Evolutionary conservation across 306 rosid genomes (phyloP).

Genomic region (Castanea mollissima): DNA sequence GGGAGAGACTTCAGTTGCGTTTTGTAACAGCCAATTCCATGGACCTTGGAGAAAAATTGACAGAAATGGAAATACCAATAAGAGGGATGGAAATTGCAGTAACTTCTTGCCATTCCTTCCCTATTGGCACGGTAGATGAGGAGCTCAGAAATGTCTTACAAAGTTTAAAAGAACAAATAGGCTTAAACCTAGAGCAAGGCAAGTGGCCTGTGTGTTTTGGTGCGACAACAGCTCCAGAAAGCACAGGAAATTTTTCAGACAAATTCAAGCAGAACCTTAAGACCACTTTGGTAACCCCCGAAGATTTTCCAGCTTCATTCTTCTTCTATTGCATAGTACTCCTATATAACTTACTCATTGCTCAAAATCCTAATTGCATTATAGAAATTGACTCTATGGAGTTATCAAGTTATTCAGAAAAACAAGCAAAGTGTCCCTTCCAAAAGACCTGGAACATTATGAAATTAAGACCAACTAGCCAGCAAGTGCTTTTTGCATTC

Average conservation of each 20-base stretch:
- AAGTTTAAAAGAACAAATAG: conserved; percentile 30
- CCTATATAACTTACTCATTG: conserved; percentile 27
- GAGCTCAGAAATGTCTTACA: conserved; percentile 39
- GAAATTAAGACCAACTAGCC: conserved; percentile 32
- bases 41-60: conserved; percentile 40
- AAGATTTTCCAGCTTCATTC: conserved; percentile 51
- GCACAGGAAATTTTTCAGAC: conserved; percentile 18
- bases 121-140: conserved; percentile 40
- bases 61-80: conserved; percentile 42
- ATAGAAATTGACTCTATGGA: conserved; percentile 1
- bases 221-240: conserved; percentile 37
- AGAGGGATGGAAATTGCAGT: conserved; percentile 71
- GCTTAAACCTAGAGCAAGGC: conserved; percentile 39
- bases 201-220: conserved; percentile 33
- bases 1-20: conserved; percentile 51
- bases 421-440: neutral
- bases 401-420: neutral
- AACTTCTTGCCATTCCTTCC: conserved; percentile 43
- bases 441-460: conserved; percentile 19
- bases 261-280: conserved; percentile 16
- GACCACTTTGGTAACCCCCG: conserved; percentile 21
- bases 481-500: conserved; percentile 51
- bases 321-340: conserved; percentile 60
- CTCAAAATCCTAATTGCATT: conserved; percentile 15
- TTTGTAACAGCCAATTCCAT: conserved; percentile 21